A percentile compares a stretch with the other conserved stretches of the same genome.
phyloP scores from a whole-genome alignment of 371 early-diverging fungal genomes.

The Nematocida ausubeli region DNA sequence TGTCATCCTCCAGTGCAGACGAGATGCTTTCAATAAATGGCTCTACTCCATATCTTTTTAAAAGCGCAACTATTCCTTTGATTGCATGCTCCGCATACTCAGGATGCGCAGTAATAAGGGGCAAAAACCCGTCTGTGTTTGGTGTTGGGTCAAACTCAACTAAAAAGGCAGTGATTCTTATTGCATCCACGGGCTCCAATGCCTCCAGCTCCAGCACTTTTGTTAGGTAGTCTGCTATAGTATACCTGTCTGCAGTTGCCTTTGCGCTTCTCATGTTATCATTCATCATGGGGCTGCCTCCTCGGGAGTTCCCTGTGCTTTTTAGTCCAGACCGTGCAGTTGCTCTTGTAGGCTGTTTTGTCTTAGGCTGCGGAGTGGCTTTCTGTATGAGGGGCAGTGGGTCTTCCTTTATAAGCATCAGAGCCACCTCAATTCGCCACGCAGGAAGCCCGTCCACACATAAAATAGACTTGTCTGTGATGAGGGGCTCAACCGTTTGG shows the following conservation, averaged over 20 bases:
- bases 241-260: neutral
- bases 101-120: conserved; percentile 48
- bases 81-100: conserved; percentile 51
- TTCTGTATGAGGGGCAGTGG: neutral
- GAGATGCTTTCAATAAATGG: conserved; percentile 31
- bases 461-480: conserved; percentile 24
- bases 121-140: conserved; percentile 18
- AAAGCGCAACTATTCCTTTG: conserved; percentile 17
- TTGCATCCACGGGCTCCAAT: conserved; percentile 44
- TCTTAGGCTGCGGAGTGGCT: no score
- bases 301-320: neutral
- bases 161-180: conserved; percentile 33
- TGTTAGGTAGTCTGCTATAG: conserved; percentile 11
- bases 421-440: conserved; percentile 26
- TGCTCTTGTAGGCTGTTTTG: neutral
- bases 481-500: neutral
- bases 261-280: neutral
- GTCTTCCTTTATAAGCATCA: neutral
- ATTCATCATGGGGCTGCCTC: neutral
- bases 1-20: conserved; percentile 51
- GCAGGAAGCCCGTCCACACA: conserved; percentile 13
- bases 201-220: conserved; percentile 30
- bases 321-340: neutral
- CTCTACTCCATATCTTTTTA: conserved; percentile 20
- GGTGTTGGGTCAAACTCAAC: neutral